A percentile compares a stretch with the other conserved stretches of the same genome.
Conservation (phyloP, 2,329 filamentous ascomycete genomes). For the Alternaria triticina region DNA sequence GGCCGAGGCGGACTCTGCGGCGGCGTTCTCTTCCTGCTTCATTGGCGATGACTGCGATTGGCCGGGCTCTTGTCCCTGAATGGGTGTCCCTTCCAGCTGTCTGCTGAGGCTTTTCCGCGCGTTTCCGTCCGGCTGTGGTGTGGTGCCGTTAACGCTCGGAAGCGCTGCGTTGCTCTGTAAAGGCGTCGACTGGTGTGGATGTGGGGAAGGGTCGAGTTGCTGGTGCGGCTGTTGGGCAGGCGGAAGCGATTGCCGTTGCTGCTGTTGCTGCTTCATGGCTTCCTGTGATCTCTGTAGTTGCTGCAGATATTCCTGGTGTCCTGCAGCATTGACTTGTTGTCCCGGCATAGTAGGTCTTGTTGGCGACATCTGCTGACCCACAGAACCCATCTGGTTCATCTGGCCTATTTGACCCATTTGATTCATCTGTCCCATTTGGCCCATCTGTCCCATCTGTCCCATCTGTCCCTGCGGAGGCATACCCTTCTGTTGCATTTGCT, state of each 20-base stretch:
- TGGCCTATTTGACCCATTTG: constrained; percentile 6
- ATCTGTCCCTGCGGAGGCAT: constrained; percentile 38
- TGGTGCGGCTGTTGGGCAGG: constrained; percentile 49
- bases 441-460: constrained; percentile 14
- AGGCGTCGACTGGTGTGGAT: constrained; percentile 49
- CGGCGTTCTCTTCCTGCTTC: constrained; percentile 32
- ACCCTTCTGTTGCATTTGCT: constrained; percentile 49
- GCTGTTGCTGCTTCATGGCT: constrained; percentile 45
- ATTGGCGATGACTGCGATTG: constrained; percentile 38
- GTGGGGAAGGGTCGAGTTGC: constrained; percentile 17
- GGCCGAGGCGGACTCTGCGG: constrained; percentile 23
- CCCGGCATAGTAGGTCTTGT: constrained; percentile 39
- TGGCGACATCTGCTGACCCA: constrained; percentile 46
- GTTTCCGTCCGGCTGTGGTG: constrained; percentile 50
- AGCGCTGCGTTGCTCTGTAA: constrained; percentile 57
- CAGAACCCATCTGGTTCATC: constrained; percentile 9
- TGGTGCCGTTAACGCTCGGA: constrained; percentile 54
- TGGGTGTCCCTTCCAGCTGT: constrained; percentile 46
- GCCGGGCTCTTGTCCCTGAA: constrained; percentile 33
- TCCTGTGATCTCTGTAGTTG: constrained; percentile 52
- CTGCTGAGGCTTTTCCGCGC: constrained; percentile 47
- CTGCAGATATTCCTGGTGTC: constrained; percentile 55
- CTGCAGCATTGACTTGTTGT: constrained; percentile 55
- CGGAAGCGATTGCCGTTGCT: constrained; percentile 35
- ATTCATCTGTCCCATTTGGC: neutral